Percentiles rank a stretch among this genome's conserved stretches.
phyloP scores from a whole-genome alignment of 73 alveolate species.

The Durusdinium trenchii region DNA sequence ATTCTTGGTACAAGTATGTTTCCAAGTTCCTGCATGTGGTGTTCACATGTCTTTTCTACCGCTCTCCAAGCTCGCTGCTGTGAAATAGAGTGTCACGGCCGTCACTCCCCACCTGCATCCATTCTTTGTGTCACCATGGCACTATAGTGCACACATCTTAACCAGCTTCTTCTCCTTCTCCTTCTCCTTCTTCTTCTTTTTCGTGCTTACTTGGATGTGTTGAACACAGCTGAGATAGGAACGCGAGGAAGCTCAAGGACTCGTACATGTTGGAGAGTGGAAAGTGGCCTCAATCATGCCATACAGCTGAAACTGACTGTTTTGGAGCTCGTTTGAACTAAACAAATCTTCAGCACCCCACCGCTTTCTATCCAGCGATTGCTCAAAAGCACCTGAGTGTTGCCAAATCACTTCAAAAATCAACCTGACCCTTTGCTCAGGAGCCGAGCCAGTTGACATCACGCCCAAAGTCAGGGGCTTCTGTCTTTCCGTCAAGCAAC shows the following conservation, averaged over 20 bases:
- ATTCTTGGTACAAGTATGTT: neutral
- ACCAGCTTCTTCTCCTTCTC: no score
- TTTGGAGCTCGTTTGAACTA: no score
- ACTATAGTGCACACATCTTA: no score
- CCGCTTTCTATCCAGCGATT: conserved; percentile 84
- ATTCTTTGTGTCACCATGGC: no score
- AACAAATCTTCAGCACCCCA: neutral
- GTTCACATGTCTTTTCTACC: neutral
- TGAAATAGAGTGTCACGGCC: conserved; percentile 76
- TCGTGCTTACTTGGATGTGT: neutral
- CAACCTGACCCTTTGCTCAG: neutral
- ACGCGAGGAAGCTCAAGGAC: conserved; percentile 80
- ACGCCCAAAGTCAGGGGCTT: no score
- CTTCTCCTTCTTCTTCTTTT: no score
- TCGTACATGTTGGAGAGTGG: conserved; percentile 94
- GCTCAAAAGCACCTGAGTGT: conserved; percentile 58
- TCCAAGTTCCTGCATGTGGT: neutral
- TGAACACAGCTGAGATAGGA: neutral
- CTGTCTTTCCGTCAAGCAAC: no score
- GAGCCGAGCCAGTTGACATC: neutral
- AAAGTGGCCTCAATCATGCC: conserved; percentile 63
- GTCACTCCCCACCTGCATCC: conserved; percentile 68
- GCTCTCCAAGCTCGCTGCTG: conserved; percentile 10
- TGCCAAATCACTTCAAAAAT: neutral
- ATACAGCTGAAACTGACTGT: neutral